phyloP scores from a whole-genome alignment of 106 monocot genomes.

The Amphibolis antarctica region DNA sequence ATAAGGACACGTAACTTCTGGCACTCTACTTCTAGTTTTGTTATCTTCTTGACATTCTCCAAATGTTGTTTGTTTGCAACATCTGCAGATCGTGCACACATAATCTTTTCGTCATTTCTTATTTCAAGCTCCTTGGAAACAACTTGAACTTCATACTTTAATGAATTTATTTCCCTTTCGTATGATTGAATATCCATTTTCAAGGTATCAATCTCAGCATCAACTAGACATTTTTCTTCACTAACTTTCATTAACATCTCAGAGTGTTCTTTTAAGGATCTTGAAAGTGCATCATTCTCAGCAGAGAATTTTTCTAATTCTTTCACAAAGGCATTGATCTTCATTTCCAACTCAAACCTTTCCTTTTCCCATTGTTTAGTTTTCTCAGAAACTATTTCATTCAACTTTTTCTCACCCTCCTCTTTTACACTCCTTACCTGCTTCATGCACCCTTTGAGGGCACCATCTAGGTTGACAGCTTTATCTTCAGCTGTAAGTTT shows the following conservation, averaged over 20 bases:
- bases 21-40: slow-evolving; percentile 59
- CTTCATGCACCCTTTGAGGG: slow-evolving; percentile 81
- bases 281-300: slow-evolving; percentile 51
- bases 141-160: slow-evolving; percentile 74
- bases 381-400: slow-evolving; percentile 60
- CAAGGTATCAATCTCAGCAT: slow-evolving; percentile 67
- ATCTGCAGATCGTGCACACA: slow-evolving; percentile 56
- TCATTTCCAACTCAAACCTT: slow-evolving; percentile 53
- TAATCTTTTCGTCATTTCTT: slow-evolving; percentile 81
- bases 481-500: slow-evolving; percentile 68
- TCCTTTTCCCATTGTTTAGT: slow-evolving; percentile 74
- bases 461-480: slow-evolving; percentile 53
- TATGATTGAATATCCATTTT: slow-evolving; percentile 43
- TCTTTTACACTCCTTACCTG: slow-evolving; percentile 73
- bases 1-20: slow-evolving; percentile 54
- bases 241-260: slow-evolving; percentile 42
- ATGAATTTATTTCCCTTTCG: slow-evolving; percentile 61
- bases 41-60: slow-evolving; percentile 61
- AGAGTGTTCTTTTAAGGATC: slow-evolving; percentile 55
- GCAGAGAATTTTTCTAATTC: slow-evolving; percentile 41
- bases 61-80: slow-evolving; percentile 51
- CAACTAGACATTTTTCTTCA: slow-evolving; percentile 68
- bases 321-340: slow-evolving; percentile 41
- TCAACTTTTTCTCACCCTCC: slow-evolving; percentile 72
- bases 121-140: slow-evolving; percentile 76